Evolutionary conservation across 2,329 filamentous ascomycete genomes (phyloP).

Genomic region (Venturia aucupariae): DNA sequence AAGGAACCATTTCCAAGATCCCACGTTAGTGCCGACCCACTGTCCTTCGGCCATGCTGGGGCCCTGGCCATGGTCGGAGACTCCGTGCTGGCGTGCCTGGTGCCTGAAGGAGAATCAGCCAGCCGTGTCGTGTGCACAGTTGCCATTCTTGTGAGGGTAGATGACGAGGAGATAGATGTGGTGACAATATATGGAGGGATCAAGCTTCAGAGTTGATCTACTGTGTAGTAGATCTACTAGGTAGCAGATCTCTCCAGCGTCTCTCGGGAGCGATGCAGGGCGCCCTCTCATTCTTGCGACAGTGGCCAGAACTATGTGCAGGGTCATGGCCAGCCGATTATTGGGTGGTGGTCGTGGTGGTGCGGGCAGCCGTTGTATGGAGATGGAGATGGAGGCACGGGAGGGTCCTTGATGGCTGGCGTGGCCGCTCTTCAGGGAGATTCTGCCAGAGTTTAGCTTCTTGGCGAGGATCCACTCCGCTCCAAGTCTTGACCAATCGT

Average conservation of each 20-base stretch:
- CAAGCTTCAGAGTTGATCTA: background rate
- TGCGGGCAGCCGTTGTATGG: too few relatives aligned
- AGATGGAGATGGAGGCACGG: too few relatives aligned
- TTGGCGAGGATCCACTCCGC: background rate
- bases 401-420: too few relatives aligned
- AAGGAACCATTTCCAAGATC: background rate
- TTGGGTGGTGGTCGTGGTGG: background rate
- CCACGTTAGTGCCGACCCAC: background rate
- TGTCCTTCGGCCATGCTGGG: background rate
- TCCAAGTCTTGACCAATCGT: background rate
- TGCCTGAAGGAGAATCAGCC: background rate
- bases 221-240: too few relatives aligned
- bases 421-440: too few relatives aligned
- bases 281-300: too few relatives aligned
- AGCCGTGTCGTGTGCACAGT: background rate
- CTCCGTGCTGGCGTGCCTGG: background rate
- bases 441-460: background rate
- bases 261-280: background rate
- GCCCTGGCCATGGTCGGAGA: background rate
- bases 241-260: too few relatives aligned
- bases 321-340: too few relatives aligned
- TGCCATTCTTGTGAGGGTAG: background rate
- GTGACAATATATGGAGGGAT: background rate
- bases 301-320: too few relatives aligned
- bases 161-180: background rate